These are phyloP conservation scores for Aspergillus sp. DNA, from an alignment of 2,329 filamentous ascomycete genomes.

Conservation along the genomic window DNA sequence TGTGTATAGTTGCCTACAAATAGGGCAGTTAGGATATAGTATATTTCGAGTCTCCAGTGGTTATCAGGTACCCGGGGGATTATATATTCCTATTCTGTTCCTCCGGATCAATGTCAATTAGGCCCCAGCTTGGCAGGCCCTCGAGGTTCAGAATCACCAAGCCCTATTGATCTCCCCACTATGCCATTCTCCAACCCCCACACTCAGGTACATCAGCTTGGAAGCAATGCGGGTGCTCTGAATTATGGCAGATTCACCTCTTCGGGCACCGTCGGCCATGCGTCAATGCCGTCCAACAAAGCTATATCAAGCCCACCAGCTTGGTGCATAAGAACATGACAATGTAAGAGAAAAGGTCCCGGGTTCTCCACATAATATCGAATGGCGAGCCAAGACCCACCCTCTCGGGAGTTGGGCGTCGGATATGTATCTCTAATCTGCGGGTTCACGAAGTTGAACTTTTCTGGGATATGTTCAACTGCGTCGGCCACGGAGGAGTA, in stretches of 20 bases:
- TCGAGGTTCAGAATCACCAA: too few species aligned
- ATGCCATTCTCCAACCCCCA: too few species aligned
- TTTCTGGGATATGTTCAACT: slow-evolving; percentile 38
- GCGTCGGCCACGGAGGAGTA: slow-evolving; percentile 47
- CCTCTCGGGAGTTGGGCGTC: slow-evolving; percentile 27
- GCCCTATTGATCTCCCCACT: too few species aligned
- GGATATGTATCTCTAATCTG: slow-evolving; percentile 46
- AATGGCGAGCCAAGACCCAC: slow-evolving; percentile 47
- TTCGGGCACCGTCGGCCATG: slow-evolving; percentile 42
- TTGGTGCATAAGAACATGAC: slow-evolving; percentile 53
- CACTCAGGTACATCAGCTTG: too few species aligned
- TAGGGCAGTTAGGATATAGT: too few species aligned
- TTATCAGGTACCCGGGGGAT: too few species aligned
- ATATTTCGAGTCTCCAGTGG: too few species aligned
- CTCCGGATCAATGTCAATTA: too few species aligned
- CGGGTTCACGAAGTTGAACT: slow-evolving; percentile 49
- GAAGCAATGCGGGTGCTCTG: too few species aligned
- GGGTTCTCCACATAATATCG: slow-evolving; percentile 51
- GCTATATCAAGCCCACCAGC: slow-evolving; percentile 52
- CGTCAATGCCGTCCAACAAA: slow-evolving; percentile 52
- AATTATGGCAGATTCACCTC: not conserved
- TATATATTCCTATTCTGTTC: too few species aligned
- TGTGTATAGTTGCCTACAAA: too few species aligned
- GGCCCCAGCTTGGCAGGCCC: too few species aligned
- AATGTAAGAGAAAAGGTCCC: slow-evolving; percentile 53